phyloP scores from a whole-genome alignment of 2,329 filamentous ascomycete genomes.

The Penicillium vulpinum region DNA sequence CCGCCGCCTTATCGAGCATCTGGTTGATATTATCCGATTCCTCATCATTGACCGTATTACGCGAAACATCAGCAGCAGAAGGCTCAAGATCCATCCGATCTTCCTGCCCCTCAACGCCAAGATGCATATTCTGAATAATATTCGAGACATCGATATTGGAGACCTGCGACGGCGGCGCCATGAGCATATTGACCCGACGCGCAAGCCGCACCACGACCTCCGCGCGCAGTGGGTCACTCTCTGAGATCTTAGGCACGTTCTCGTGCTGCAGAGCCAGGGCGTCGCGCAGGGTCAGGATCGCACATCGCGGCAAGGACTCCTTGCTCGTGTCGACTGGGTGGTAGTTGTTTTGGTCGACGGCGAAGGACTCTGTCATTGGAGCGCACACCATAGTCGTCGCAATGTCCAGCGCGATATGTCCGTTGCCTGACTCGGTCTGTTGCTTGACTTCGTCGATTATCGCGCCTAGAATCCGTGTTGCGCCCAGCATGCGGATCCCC shows the following conservation, averaged over 20 bases:
- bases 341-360: slow-evolving; percentile 39
- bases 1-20: slow-evolving; percentile 42
- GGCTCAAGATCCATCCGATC: slow-evolving; percentile 37
- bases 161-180: slow-evolving; percentile 40
- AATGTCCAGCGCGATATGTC: slow-evolving; percentile 47
- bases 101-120: slow-evolving; percentile 33
- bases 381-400: slow-evolving; percentile 46
- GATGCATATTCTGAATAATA: slow-evolving; percentile 46
- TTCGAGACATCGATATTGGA: slow-evolving; percentile 45
- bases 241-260: slow-evolving; percentile 41
- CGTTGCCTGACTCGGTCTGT: slow-evolving; percentile 41
- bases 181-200: slow-evolving; percentile 46
- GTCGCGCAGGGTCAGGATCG: slow-evolving; percentile 44
- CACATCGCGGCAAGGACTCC: slow-evolving; percentile 34
- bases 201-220: slow-evolving; percentile 48
- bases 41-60: slow-evolving; percentile 20
- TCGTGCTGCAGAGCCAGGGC: slow-evolving; percentile 42
- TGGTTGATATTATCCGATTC: slow-evolving; percentile 39
- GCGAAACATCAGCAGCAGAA: slow-evolving; percentile 14
- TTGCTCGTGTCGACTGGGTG: slow-evolving; percentile 37
- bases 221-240: slow-evolving; percentile 47
- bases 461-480: slow-evolving; percentile 38
- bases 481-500: slow-evolving; percentile 44
- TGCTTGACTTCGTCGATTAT: slow-evolving; percentile 47
- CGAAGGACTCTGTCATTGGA: slow-evolving; percentile 41